phyloP scores from a whole-genome alignment of 1,284 basidiomycete species.

The Rhizoctonia solani region DNA sequence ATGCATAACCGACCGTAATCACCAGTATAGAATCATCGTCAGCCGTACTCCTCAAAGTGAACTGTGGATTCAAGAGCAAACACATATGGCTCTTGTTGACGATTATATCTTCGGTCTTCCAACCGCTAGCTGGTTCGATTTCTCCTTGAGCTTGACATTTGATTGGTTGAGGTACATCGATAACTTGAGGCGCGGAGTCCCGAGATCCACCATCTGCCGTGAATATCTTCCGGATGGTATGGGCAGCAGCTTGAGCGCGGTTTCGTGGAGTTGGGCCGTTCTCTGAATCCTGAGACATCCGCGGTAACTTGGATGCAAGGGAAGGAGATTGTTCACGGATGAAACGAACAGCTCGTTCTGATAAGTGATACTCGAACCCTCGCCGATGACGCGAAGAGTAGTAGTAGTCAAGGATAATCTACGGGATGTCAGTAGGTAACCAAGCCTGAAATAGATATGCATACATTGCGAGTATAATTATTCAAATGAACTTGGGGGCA shows the following conservation, averaged over 20 bases:
- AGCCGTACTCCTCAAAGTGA: conserved; percentile 74
- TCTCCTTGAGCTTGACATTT: conserved; percentile 29
- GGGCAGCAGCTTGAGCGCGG: conserved; percentile 33
- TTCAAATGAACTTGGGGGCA: conserved; percentile 84
- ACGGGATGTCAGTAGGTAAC: not conserved
- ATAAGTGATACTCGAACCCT: conserved; percentile 87
- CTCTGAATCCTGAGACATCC: conserved; percentile 18
- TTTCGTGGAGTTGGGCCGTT: conserved; percentile 7
- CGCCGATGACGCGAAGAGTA: conserved; percentile 74
- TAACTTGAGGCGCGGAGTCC: conserved; percentile 2
- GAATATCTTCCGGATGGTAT: conserved; percentile 38
- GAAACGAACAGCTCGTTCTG: conserved; percentile 78
- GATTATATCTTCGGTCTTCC: conserved; percentile 56
- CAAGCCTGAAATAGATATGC: not conserved
- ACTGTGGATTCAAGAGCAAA: conserved; percentile 88
- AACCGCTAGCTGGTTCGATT: conserved; percentile 66
- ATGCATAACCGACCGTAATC: conserved; percentile 56
- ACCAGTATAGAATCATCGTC: conserved; percentile 63
- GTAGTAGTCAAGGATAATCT: conserved; percentile 90
- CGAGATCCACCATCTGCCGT: conserved; percentile 33
- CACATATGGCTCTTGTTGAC: conserved; percentile 73
- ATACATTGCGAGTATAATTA: conserved; percentile 75
- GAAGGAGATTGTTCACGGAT: conserved; percentile 67
- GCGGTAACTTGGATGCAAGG: not conserved
- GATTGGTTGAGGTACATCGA: conserved; percentile 24